Evolutionary conservation across 2,329 filamentous ascomycete species (phyloP), one percentile per base, ranked within the genome.

Genomic region (Botrytis elliptica): DNA sequence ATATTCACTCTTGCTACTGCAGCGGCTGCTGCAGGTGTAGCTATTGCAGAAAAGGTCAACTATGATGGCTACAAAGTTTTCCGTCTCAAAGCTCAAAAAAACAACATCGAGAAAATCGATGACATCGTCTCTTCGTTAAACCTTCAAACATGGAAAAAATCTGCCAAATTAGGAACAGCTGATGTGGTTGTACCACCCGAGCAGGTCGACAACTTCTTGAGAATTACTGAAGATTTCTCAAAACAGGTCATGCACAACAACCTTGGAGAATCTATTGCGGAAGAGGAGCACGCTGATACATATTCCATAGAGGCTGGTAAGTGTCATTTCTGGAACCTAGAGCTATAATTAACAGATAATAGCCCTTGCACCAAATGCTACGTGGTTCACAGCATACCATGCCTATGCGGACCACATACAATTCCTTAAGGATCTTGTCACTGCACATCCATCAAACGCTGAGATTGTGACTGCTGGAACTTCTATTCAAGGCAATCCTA

Each of bases 351-450:
- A 70, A 73, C 72, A 59, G 38, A 57, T 73, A 65, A 33, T 29
- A 78, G 77, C 76, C 55, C 75, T 75, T 33, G 73, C 77, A n/a
- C 78, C 77, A 25, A 78, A 82, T 72, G 63, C 82, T 33, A 82
- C 84, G 7, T 89, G 86, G 85, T 89, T 88, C 80, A 82, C 86
- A 71, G 81, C 82, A 25, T 89, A 89, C 75, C 87, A 89, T 74
- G 71, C 83, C 1, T 89, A 87, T 75, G 82, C 82, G 1, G 86
- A 88, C 76, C 87, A 89, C 75, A 70, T 87, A 38, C 78, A 81
- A 49, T 89, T 84, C 77, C 82, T 87, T 77, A 81, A 82, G 5
- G 84, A 86, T 73, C 80, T 89, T 18, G 83, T 84, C 42, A 81
- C 82, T 1, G 77, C 81, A 4, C 85, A 86, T 77, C 82, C 86